These are phyloP conservation scores for Acanthamoeba healyi DNA, from an alignment of 208 protist genomes.

Conservation along the genomic window DNA sequence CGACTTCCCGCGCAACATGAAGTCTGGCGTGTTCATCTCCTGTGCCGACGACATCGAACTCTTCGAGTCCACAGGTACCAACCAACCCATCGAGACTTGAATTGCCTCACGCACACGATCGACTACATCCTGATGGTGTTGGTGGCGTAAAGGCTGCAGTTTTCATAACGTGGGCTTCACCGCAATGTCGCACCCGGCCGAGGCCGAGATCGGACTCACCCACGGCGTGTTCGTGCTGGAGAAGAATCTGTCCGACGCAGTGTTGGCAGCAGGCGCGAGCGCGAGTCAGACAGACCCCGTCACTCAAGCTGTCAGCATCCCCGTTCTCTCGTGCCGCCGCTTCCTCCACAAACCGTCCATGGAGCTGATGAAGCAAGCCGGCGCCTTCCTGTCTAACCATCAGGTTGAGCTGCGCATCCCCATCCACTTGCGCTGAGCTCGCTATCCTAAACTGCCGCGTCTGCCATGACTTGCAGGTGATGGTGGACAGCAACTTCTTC, in stretches of 20 bases:
- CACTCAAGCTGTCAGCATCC: neutral
- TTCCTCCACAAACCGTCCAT: conserved; percentile 82
- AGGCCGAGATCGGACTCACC: conserved; percentile 73
- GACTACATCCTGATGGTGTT: neutral
- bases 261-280: neutral
- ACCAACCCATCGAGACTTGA: neutral
- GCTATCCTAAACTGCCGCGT: too few species aligned
- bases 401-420: neutral
- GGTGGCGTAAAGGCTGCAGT: neutral
- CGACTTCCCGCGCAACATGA: conserved; percentile 81
- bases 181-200: conserved; percentile 78
- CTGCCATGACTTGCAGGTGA: conserved; percentile 61
- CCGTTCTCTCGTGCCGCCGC: conserved; percentile 39
- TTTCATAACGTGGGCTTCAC: conserved; percentile 73
- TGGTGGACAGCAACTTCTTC: conserved; percentile 81
- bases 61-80: conserved; percentile 76
- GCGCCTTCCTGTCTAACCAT: conserved; percentile 69
- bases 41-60: conserved; percentile 84
- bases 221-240: conserved; percentile 83
- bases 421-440: neutral
- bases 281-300: too few species aligned
- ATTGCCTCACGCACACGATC: too few species aligned
- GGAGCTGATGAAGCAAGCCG: conserved; percentile 73
- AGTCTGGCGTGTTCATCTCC: conserved; percentile 79
- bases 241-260: conserved; percentile 21